Evolutionary conservation across 495 filamentous ascomycete species (phyloP), one percentile per base, ranked within the genome.

Genomic region (Penicillium cinerascens): DNA sequence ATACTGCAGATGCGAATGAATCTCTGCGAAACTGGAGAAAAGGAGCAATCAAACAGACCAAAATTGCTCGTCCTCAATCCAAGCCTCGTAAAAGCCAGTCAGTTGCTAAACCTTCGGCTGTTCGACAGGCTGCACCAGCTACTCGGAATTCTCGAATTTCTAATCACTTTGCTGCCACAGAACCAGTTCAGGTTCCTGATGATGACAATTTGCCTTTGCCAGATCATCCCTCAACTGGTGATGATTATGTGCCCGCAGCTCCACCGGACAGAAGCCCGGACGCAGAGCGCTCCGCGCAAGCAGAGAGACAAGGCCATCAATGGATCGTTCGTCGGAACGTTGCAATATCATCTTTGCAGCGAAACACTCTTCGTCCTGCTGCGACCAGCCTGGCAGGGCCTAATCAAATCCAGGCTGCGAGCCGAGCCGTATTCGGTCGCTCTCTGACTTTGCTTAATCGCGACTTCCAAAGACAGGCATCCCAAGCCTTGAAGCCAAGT

Each of bases 21-120:
- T 74, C 82, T 11, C 69, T 98, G 42, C 74, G 71, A 18, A 78
- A 87, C 49, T 98, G 93, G 93, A 86, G 82, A 61, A 77, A 74
- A 52, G 91, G 92, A 6, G 82, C 67, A 36, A 83, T 92, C 42
- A 68, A 63, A 18, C 81, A 80, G 43, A 73, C 62, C 39, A 61
- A 61, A 27, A 54, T 71, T 35, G 52, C 58, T 16, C 51, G 61
- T 26, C 56, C 59, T 17, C 58, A 51, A 27, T 45, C 54, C 20
- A 65, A 58, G 39, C 49, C 53, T 47, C 60, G 38, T 9, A 56
- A 47, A 45, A 60, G 57, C 39, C 62, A 55, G 26, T 53, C 68
- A 37, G 45, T 68, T 20, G 27, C 39, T 9, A 51, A 52, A 42
- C 43, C 64, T 25, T 60, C 58, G 39, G 50, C 51, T 25, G 36